Conservation (phyloP, 2,329 filamentous ascomycete species). For the Fonsecaea pugnacius region DNA sequence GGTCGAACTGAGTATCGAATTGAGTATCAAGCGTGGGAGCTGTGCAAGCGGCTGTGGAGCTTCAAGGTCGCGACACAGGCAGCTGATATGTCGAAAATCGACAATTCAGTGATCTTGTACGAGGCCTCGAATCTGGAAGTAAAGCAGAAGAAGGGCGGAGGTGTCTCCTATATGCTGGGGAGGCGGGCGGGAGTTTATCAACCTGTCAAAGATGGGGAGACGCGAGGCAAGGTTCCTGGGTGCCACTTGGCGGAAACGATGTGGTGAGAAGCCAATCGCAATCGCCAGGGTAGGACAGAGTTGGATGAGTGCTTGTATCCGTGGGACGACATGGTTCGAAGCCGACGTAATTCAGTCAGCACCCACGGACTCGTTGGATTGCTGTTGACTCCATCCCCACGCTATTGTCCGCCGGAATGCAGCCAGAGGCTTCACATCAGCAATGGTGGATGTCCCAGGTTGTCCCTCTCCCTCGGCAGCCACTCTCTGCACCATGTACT, state of each 20-base stretch:
- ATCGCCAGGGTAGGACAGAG: constrained; percentile 24
- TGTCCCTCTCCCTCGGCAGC: constrained; percentile 1
- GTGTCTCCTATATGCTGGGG: not conserved
- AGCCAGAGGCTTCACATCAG: constrained; percentile 16
- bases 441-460: constrained; percentile 5
- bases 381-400: constrained; percentile 21
- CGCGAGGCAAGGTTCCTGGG: constrained; percentile 2
- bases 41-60: constrained; percentile 4
- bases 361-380: constrained; percentile 20
- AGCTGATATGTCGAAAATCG: constrained; percentile 11
- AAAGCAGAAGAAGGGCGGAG: constrained; percentile 13
- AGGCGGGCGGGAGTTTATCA: constrained; percentile 23
- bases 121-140: constrained; percentile 13
- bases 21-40: not conserved
- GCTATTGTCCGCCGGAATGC: constrained; percentile 23
- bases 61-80: constrained; percentile 19
- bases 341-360: constrained; percentile 13
- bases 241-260: constrained; percentile 15
- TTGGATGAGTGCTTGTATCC: not conserved
- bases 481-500: not conserved
- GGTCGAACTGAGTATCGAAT: constrained; percentile 5
- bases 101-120: constrained; percentile 19
- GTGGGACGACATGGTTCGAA: constrained; percentile 20
- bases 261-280: constrained; percentile 18
- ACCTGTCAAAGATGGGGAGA: constrained; percentile 16